phyloP scores from a whole-genome alignment of 1,284 basidiomycete genomes.

The Pseudomicrostroma phylloplanum region DNA sequence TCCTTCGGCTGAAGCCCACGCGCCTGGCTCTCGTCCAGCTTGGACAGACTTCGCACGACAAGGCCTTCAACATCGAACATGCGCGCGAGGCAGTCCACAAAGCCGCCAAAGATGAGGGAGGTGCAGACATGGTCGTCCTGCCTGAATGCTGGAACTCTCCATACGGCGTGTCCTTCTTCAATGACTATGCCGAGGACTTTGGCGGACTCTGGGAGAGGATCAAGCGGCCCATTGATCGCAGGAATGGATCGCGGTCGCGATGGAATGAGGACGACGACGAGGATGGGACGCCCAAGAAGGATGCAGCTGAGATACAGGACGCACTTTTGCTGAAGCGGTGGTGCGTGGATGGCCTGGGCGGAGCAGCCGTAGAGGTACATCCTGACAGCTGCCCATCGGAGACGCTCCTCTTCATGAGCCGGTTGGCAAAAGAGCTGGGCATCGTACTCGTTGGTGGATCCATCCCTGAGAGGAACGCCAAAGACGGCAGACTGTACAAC shows the following conservation, averaged over 20 bases:
- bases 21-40: conserved; percentile 43
- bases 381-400: conserved; percentile 61
- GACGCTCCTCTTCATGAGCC: conserved; percentile 74
- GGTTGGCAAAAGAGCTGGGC: conserved; percentile 70
- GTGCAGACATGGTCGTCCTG: conserved; percentile 36
- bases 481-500: conserved; percentile 43
- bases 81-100: conserved; percentile 30
- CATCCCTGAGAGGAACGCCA: conserved; percentile 43
- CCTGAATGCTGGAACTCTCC: conserved; percentile 98
- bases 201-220: conserved; percentile 41
- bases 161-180: conserved; percentile 67
- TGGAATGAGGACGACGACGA: conserved; percentile 9
- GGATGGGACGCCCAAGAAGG: conserved; percentile 22
- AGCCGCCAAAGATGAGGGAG: conserved; percentile 14
- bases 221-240: conserved; percentile 21
- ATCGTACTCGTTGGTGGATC: conserved; percentile 84
- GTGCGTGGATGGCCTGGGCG: conserved; percentile 19
- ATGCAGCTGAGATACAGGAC: conserved; percentile 12
- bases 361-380: conserved; percentile 57
- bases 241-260: background rate
- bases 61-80: conserved; percentile 37
- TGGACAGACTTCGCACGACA: conserved; percentile 40
- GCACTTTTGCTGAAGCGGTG: conserved; percentile 18
- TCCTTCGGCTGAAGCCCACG: conserved; percentile 23
- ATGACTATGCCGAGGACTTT: conserved; percentile 45